phyloP scores from a whole-genome alignment of 2,329 filamentous ascomycete species.

The Neonectria hederae region DNA sequence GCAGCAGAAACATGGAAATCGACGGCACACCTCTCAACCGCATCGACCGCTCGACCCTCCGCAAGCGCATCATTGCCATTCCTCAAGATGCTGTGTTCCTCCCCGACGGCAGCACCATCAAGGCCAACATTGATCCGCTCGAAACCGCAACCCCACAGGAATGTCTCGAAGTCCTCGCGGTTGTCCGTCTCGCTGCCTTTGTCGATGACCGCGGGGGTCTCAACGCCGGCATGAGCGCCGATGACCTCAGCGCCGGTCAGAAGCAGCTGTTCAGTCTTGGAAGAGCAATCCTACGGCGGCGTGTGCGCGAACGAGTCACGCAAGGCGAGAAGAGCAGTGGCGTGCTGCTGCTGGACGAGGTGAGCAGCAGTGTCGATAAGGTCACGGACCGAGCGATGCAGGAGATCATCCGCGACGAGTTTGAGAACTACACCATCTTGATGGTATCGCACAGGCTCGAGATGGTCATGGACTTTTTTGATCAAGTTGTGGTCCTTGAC shows the following conservation, averaged over 20 bases:
- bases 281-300: constrained; percentile 61
- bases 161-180: constrained; percentile 49
- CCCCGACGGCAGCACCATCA: constrained; percentile 53
- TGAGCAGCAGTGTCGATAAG: constrained; percentile 54
- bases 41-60: constrained; percentile 54
- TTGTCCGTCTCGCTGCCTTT: constrained; percentile 47
- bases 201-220: constrained; percentile 49
- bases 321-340: constrained; percentile 34
- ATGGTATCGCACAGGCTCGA: constrained; percentile 58
- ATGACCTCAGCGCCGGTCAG: constrained; percentile 66
- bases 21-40: constrained; percentile 50
- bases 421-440: constrained; percentile 61
- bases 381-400: constrained; percentile 55
- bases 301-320: constrained; percentile 31
- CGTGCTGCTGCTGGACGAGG: constrained; percentile 54
- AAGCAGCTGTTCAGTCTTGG: constrained; percentile 72
- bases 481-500: constrained; percentile 61
- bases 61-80: constrained; percentile 60
- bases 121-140: constrained; percentile 55
- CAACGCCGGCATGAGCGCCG: constrained; percentile 52
- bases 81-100: constrained; percentile 65
- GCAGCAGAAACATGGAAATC: constrained; percentile 49
- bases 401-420: constrained; percentile 52
- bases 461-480: constrained; percentile 62
- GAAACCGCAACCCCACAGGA: constrained; percentile 43